A percentile compares a stretch with the other conserved stretches of the same genome.
Evolutionary conservation across 495 filamentous ascomycete genomes (phyloP).

Genomic region (Aspergillus avenaceus): DNA sequence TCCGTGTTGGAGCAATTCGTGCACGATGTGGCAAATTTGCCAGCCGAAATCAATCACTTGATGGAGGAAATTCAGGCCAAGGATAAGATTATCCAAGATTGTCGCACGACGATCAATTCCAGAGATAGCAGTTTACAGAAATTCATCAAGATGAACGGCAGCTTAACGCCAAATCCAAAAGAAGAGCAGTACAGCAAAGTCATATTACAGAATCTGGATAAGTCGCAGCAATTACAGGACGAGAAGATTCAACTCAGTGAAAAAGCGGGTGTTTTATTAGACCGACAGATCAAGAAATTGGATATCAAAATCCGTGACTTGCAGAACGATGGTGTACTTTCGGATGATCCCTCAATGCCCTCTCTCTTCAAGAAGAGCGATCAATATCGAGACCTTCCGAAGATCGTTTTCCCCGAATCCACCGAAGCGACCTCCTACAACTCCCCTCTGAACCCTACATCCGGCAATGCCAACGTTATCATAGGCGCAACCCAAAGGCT

Average conservation of each 20-base stretch:
- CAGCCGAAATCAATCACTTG: conserved; percentile 85
- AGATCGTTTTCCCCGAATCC: conserved; percentile 45
- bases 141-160: conserved; percentile 81
- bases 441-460: conserved; percentile 38
- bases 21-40: conserved; percentile 84
- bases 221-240: conserved; percentile 69
- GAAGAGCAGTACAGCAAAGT: conserved; percentile 69
- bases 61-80: conserved; percentile 94
- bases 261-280: conserved; percentile 72
- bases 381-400: conserved; percentile 52
- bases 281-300: conserved; percentile 83
- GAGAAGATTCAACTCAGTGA: conserved; percentile 81
- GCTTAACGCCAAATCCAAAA: conserved; percentile 76
- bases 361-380: conserved; percentile 66
- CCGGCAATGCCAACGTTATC: conserved; percentile 39
- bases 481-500: conserved; percentile 43
- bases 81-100: conserved; percentile 74
- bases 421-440: conserved; percentile 34
- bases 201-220: conserved; percentile 68
- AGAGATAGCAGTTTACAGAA: conserved; percentile 83
- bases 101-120: conserved; percentile 65
- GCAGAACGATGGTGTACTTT: conserved; percentile 73
- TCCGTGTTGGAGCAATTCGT: conserved; percentile 91
- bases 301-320: conserved; percentile 84
- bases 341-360: conserved; percentile 71